phyloP scores from a whole-genome alignment of 2,329 filamentous ascomycete genomes.

The Hypoxylon sp. region DNA sequence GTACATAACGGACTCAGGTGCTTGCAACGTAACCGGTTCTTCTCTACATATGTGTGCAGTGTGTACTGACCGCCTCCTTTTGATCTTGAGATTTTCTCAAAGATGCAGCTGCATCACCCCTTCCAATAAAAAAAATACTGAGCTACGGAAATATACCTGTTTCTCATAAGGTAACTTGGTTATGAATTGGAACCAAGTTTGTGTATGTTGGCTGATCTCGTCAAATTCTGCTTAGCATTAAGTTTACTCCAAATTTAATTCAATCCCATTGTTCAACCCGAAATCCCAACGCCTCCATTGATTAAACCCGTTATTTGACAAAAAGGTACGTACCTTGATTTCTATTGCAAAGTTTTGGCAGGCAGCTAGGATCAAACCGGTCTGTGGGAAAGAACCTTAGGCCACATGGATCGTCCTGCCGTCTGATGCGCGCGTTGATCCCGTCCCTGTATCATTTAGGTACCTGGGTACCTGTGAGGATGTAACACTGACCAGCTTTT shows the following conservation, averaged over 20 bases:
- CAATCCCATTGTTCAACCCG: conserved; percentile 28
- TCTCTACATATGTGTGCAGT: neutral
- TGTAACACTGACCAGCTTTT: conserved; percentile 21
- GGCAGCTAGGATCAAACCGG: conserved; percentile 14
- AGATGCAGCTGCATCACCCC: conserved; percentile 34
- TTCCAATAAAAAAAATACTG: conserved; percentile 27
- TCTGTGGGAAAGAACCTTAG: conserved; percentile 18
- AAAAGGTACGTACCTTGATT: conserved; percentile 7
- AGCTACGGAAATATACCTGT: conserved; percentile 20
- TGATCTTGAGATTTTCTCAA: conserved; percentile 19
- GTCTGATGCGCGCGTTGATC: conserved; percentile 38
- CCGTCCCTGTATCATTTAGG: conserved; percentile 16
- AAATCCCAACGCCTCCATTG: conserved; percentile 12
- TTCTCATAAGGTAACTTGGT: conserved; percentile 11
- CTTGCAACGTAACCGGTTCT: conserved; percentile 9
- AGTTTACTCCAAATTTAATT: conserved; percentile 18
- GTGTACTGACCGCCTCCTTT: conserved; percentile 33
- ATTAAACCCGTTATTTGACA: conserved; percentile 6
- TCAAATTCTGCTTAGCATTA: conserved; percentile 9
- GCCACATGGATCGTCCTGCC: conserved; percentile 33
- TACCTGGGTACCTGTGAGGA: conserved; percentile 7
- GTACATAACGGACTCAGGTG: no score
- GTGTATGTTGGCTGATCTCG: conserved; percentile 9
- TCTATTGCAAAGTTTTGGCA: conserved; percentile 1
- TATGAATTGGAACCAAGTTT: conserved; percentile 5